phyloP scores from a whole-genome alignment of 176 grass and related monocot genomes.

The Chloris gayana region DNA sequence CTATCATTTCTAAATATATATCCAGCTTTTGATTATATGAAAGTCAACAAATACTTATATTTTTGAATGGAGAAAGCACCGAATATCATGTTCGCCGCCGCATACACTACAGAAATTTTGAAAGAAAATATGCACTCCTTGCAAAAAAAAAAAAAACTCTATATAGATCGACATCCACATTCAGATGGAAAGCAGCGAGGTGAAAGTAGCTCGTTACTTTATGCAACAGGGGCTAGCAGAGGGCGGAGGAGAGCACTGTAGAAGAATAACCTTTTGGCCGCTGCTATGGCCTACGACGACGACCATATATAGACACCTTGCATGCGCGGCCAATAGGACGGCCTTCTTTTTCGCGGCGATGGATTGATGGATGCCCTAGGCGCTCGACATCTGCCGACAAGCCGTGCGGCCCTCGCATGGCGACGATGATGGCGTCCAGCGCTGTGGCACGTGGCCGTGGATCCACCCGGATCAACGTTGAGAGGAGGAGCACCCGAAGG shows the following conservation, averaged over 20 bases:
- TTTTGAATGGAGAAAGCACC: too few relatives aligned
- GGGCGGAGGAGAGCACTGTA: background rate
- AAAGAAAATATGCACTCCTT: too few relatives aligned
- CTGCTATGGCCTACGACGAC: slow-evolving; percentile 18
- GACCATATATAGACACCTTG: background rate
- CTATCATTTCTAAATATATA: background rate
- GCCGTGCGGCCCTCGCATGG: slow-evolving; percentile 62
- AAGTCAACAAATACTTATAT: too few relatives aligned
- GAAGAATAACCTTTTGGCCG: slow-evolving; percentile 25
- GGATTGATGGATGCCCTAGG: slow-evolving; percentile 42
- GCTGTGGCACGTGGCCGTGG: slow-evolving; percentile 59
- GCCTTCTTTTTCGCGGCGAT: slow-evolving; percentile 29
- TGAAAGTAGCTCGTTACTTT: background rate
- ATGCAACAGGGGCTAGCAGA: background rate
- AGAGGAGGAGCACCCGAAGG: background rate
- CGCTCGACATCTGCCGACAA: slow-evolving; percentile 70
- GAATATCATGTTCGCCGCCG: too few relatives aligned
- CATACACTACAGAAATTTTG: too few relatives aligned
- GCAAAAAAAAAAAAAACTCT: too few relatives aligned
- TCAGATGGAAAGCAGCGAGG: background rate
- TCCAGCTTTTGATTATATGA: too few relatives aligned
- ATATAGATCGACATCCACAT: background rate
- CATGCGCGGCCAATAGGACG: slow-evolving; percentile 25
- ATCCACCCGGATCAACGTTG: slow-evolving; percentile 49
- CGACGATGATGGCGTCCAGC: slow-evolving; percentile 55